phyloP scores from a whole-genome alignment of 441 rosid genomes.

The Cnidoscolus chayamansa region DNA sequence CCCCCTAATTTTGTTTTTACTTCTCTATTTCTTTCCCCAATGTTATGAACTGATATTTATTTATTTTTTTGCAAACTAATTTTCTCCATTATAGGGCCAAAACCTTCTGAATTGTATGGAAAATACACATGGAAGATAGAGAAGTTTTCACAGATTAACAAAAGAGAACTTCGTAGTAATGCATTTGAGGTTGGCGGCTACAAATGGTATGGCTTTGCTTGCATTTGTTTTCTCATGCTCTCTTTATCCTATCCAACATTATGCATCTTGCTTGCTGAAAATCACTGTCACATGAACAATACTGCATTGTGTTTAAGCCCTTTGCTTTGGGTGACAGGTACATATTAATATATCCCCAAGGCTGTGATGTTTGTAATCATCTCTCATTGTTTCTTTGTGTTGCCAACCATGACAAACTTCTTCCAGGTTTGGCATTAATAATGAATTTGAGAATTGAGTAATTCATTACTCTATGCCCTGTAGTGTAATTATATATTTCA shows the following conservation, averaged over 20 bases:
- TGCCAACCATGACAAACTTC: conserved; percentile 92
- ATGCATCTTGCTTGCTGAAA: not conserved
- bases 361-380: conserved; percentile 96
- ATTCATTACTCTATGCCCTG: conserved; percentile 7
- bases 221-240: conserved; percentile 11
- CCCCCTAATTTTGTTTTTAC: not conserved
- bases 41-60: not conserved
- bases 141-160: conserved; percentile 80
- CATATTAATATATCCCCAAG: conserved; percentile 94
- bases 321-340: conserved; percentile 58
- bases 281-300: not conserved
- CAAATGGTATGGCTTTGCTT: conserved; percentile 62
- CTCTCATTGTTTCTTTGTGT: conserved; percentile 97
- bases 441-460: not conserved
- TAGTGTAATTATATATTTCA: conserved; percentile 16
- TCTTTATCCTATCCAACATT: not conserved
- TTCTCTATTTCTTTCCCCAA: not conserved
- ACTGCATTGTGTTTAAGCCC: conserved; percentile 9
- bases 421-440: conserved; percentile 63
- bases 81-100: conserved; percentile 49
- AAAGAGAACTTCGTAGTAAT: conserved; percentile 72
- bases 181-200: conserved; percentile 87
- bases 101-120: conserved; percentile 77
- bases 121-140: conserved; percentile 81
- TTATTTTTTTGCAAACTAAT: conserved; percentile 16